A percentile compares a stretch with the other conserved stretches of the same genome.
These are phyloP conservation scores for Paspalum vaginatum DNA, from an alignment of 176 grass and related monocot species.

Conservation along the genomic window DNA sequence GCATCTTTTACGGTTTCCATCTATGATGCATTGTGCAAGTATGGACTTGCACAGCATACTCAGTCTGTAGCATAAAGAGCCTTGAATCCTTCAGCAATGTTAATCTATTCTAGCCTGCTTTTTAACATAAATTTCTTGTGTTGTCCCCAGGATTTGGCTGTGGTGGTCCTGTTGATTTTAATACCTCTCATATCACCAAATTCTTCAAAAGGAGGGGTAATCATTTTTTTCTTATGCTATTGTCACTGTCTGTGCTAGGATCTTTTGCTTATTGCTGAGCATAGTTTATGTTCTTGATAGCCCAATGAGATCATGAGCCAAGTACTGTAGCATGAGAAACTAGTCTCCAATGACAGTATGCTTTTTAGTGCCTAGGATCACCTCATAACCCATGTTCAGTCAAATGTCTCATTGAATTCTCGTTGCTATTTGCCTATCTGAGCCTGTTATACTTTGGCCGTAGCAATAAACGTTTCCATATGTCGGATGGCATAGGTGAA, in stretches of 20 bases:
- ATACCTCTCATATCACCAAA: slow-evolving; percentile 98
- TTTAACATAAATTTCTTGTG: slow-evolving; percentile 38
- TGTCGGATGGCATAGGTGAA: slow-evolving; percentile 19
- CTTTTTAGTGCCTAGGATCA: neutral
- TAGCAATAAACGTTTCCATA: neutral
- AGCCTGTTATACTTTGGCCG: neutral
- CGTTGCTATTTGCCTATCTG: neutral
- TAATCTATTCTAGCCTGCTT: slow-evolving; percentile 16
- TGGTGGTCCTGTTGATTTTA: slow-evolving; percentile 95
- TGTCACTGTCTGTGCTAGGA: slow-evolving; percentile 22
- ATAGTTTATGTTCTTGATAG: slow-evolving; percentile 20
- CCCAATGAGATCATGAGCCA: neutral
- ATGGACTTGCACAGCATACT: neutral
- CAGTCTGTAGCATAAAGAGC: neutral
- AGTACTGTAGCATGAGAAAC: neutral
- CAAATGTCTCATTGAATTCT: neutral
- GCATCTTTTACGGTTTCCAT: neutral
- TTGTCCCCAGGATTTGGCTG: slow-evolving; percentile 81
- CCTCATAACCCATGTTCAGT: slow-evolving; percentile 33
- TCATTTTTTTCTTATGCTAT: slow-evolving; percentile 41
- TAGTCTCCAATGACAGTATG: neutral
- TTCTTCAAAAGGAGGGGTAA: slow-evolving; percentile 99
- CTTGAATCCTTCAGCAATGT: slow-evolving; percentile 15
- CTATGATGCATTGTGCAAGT: neutral
- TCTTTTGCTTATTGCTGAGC: slow-evolving; percentile 29